Percentiles rank a stretch among this genome's conserved stretches.
These are phyloP conservation scores for Claviceps sp. DNA, from an alignment of 2,329 filamentous ascomycete species.

Conservation along the genomic window DNA sequence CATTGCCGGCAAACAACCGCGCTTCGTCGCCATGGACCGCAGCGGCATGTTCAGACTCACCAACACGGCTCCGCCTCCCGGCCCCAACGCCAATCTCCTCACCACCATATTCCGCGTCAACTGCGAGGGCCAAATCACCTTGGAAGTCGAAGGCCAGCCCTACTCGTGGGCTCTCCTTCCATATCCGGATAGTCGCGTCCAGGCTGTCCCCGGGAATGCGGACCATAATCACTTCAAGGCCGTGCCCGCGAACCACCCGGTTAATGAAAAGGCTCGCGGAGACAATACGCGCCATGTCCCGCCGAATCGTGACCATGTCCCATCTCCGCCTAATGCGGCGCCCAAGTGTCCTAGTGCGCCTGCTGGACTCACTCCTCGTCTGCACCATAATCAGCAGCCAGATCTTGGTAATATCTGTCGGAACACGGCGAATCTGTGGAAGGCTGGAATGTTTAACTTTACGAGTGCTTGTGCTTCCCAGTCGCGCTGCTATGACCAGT, in stretches of 20 bases:
- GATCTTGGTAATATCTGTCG: background rate
- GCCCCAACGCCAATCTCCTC: background rate
- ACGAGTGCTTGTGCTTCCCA: background rate
- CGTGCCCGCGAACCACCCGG: background rate
- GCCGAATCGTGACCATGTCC: background rate
- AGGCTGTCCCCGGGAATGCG: background rate
- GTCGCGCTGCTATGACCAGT: background rate
- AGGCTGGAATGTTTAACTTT: background rate
- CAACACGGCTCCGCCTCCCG: background rate
- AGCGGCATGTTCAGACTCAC: background rate
- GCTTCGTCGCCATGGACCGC: background rate
- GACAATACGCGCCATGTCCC: background rate
- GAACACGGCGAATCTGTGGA: background rate
- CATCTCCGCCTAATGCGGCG: background rate
- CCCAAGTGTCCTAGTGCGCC: background rate
- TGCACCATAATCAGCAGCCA: background rate
- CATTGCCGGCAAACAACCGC: background rate
- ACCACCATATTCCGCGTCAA: conserved; percentile 1
- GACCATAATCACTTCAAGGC: background rate
- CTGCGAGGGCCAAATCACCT: background rate
- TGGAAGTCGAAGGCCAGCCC: background rate
- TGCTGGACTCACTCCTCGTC: background rate
- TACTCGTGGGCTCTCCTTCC: background rate
- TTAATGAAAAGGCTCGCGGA: background rate
- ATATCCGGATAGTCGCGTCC: background rate